Conservation (phyloP, 805 yeast genomes). For the Blastobotrys mokoenaii region DNA sequence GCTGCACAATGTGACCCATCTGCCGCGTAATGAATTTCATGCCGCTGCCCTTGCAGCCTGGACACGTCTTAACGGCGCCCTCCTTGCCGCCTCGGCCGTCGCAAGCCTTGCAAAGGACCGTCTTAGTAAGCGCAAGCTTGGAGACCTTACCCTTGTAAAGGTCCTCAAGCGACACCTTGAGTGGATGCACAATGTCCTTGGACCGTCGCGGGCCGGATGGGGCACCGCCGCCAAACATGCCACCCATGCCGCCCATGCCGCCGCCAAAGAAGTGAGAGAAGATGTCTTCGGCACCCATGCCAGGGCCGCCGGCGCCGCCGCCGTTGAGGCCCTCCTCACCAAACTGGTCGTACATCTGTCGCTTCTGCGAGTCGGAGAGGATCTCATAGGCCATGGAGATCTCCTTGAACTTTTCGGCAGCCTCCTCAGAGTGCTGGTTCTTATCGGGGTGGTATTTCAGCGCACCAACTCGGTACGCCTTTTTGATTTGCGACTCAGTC, state of each 20-base stretch:
- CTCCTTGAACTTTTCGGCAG: slow-evolving; percentile 94
- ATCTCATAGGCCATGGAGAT: slow-evolving; percentile 82
- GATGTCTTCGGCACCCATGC: slow-evolving; percentile 60
- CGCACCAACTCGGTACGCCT: slow-evolving; percentile 72
- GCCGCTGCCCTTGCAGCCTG: slow-evolving; percentile 87
- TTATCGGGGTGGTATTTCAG: slow-evolving; percentile 79
- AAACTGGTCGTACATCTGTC: slow-evolving; percentile 78
- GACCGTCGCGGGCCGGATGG: slow-evolving; percentile 82
- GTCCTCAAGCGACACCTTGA: slow-evolving; percentile 83
- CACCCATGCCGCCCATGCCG: slow-evolving; percentile 29
- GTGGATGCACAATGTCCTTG: slow-evolving; percentile 82
- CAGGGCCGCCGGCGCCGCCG: slow-evolving; percentile 61
- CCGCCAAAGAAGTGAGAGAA: slow-evolving; percentile 84
- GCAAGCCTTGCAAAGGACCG: slow-evolving; percentile 79
- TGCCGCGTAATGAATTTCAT: slow-evolving; percentile 86
- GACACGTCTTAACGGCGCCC: slow-evolving; percentile 81
- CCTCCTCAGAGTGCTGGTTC: slow-evolving; percentile 59
- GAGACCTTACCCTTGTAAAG: slow-evolving; percentile 89
- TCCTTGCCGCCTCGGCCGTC: slow-evolving; percentile 95
- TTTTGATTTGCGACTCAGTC: slow-evolving; percentile 52
- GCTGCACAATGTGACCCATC: slow-evolving; percentile 99
- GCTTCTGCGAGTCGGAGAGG: slow-evolving; percentile 79
- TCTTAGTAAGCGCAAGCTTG: slow-evolving; percentile 88
- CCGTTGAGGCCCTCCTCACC: slow-evolving; percentile 91
- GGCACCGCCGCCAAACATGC: slow-evolving; percentile 50